Percentiles rank a stretch among this genome's conserved stretches.
Conservation (phyloP, 2,329 filamentous ascomycete genomes). For the Neonectria coccinea region DNA sequence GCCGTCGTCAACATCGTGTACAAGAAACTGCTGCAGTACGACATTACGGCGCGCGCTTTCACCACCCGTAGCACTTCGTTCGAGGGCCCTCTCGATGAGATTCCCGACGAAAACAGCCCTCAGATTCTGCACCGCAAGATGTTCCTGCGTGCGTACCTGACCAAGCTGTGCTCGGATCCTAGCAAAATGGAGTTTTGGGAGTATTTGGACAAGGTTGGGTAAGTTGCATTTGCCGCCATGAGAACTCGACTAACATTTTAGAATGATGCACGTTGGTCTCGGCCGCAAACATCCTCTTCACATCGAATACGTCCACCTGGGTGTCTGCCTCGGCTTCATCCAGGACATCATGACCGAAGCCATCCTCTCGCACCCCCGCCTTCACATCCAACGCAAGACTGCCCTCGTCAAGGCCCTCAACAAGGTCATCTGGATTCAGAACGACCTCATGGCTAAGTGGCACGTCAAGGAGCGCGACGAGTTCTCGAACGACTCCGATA, state of each 20-base stretch:
- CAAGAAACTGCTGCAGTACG: constrained; percentile 82
- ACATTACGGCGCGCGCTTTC: constrained; percentile 85
- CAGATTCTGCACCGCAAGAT: constrained; percentile 83
- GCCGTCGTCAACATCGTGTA: constrained; percentile 88
- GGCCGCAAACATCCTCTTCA: constrained; percentile 79
- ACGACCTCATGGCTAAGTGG: constrained; percentile 88
- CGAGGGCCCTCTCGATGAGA: constrained; percentile 74
- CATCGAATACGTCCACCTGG: constrained; percentile 84
- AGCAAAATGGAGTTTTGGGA: constrained; percentile 84
- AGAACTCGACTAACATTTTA: constrained; percentile 40
- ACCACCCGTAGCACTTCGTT: constrained; percentile 71
- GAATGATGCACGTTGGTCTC: constrained; percentile 84
- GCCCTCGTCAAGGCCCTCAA: constrained; percentile 79
- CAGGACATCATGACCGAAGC: constrained; percentile 83
- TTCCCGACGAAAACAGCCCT: constrained; percentile 74
- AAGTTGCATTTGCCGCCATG: constrained; percentile 46
- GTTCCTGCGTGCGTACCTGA: constrained; percentile 81
- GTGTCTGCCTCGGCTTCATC: constrained; percentile 77
- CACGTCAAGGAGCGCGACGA: constrained; percentile 78
- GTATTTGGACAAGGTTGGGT: constrained; percentile 86
- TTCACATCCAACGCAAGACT: constrained; percentile 76
- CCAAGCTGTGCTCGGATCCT: constrained; percentile 79
- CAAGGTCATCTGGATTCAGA: constrained; percentile 90
- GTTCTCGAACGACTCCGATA: constrained; percentile 60
- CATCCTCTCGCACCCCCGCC: constrained; percentile 76